phyloP scores from a whole-genome alignment of 108 stramenopile genomes.

The Epithemia pelagica region DNA sequence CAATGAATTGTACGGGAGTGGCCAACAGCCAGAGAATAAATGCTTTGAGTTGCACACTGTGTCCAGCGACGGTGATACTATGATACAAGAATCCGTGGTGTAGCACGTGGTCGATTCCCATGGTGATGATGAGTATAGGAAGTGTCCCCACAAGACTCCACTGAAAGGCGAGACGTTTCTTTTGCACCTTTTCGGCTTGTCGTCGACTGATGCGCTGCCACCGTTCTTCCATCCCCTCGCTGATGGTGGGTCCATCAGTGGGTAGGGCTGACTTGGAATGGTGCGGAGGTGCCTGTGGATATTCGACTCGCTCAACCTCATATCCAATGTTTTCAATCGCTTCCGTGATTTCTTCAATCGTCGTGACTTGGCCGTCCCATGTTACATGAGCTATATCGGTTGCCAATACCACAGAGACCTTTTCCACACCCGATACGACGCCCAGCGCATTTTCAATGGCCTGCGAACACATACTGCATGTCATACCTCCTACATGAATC shows the following conservation, averaged over 20 bases:
- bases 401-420: conserved; percentile 25
- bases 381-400: conserved; percentile 33
- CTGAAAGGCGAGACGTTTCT: conserved; percentile 23
- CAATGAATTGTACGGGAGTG: conserved; percentile 84
- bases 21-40: conserved; percentile 46
- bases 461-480: conserved; percentile 40
- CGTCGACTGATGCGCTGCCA: conserved; percentile 24
- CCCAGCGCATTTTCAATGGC: conserved; percentile 20
- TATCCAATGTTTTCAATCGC: conserved; percentile 38
- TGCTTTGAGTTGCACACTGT: conserved; percentile 21
- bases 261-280: no score
- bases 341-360: conserved; percentile 18
- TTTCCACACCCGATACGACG: conserved; percentile 15
- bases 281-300: conserved; percentile 11
- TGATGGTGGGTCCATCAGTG: conserved; percentile 20
- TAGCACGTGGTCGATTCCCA: conserved; percentile 32
- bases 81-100: conserved; percentile 11
- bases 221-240: conserved; percentile 19
- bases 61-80: conserved; percentile 12
- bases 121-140: conserved; percentile 38
- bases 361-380: neutral
- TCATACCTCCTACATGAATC: conserved; percentile 32
- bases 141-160: conserved; percentile 28
- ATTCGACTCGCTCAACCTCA: conserved; percentile 13
- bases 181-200: conserved; percentile 28